A percentile compares a stretch with the other conserved stretches of the same genome.
Conservation (phyloP, 2,329 filamentous ascomycete species). For the Curvularia verruculosa region DNA sequence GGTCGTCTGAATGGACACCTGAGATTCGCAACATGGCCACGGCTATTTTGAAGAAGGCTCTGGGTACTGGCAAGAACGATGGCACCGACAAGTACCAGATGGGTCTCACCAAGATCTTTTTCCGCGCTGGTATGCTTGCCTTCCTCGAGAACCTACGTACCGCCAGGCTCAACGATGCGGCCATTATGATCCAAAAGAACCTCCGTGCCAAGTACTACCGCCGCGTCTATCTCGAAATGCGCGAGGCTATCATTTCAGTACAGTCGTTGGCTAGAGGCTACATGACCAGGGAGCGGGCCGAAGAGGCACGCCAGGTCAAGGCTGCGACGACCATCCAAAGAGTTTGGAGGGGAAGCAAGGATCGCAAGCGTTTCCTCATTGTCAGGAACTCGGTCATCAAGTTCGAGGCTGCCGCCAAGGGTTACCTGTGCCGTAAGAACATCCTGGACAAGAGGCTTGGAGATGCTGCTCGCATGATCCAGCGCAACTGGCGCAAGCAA, state of each 20-base stretch:
- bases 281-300: constrained; percentile 75
- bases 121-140: constrained; percentile 97
- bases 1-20: constrained; percentile 85
- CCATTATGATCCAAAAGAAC: constrained; percentile 99
- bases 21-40: constrained; percentile 95
- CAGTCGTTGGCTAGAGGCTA: constrained; percentile 81
- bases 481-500: constrained; percentile 86
- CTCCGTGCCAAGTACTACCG: constrained; percentile 94
- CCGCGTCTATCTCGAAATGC: constrained; percentile 84
- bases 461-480: constrained; percentile 88
- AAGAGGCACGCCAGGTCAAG: constrained; percentile 81
- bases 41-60: constrained; percentile 84
- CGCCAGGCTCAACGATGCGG: constrained; percentile 86
- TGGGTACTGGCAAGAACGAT: constrained; percentile 67
- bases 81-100: constrained; percentile 95
- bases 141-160: constrained; percentile 95
- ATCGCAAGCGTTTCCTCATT: constrained; percentile 77
- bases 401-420: constrained; percentile 89
- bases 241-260: constrained; percentile 77
- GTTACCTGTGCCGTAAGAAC: constrained; percentile 85
- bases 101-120: constrained; percentile 98
- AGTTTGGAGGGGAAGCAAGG: constrained; percentile 91
- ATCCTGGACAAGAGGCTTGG: constrained; percentile 93
- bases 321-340: constrained; percentile 94
- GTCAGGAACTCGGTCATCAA: constrained; percentile 84